A percentile compares a stretch with the other conserved stretches of the same genome.
Conservation (phyloP, 2,329 filamentous ascomycete species). For the Fusarium vanettenii region DNA sequence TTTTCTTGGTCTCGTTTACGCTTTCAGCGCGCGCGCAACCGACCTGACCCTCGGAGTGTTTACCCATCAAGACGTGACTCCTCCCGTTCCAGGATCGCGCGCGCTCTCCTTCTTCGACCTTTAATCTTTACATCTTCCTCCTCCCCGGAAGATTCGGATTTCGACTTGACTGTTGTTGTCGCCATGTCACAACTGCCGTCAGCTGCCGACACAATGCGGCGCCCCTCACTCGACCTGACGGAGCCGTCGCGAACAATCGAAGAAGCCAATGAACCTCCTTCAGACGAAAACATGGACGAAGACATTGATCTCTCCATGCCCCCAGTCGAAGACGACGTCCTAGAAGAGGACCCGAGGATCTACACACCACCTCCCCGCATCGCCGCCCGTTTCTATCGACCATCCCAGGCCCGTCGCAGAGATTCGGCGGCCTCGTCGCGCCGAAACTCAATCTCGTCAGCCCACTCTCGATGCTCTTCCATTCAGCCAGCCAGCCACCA, state of each 20-base stretch:
- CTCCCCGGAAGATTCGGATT: background rate
- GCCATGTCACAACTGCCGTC: constrained; percentile 34
- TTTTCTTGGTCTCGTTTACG: constrained; percentile 12
- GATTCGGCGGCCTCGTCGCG: constrained; percentile 83
- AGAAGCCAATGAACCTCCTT: constrained; percentile 47
- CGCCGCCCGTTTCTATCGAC: constrained; percentile 81
- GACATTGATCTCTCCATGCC: constrained; percentile 54
- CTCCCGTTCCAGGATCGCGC: constrained; percentile 1
- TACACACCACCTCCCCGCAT: constrained; percentile 79
- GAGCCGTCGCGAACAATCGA: constrained; percentile 56
- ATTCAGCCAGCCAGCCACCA: constrained; percentile 63
- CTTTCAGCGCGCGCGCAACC: constrained; percentile 15
- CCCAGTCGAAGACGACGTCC: constrained; percentile 49
- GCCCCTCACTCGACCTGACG: constrained; percentile 54
- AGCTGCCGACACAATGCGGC: constrained; percentile 54
- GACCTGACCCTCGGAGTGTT: constrained; percentile 9
- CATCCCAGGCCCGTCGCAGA: constrained; percentile 74
- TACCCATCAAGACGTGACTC: constrained; percentile 5
- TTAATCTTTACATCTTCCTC: background rate
- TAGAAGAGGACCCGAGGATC: constrained; percentile 50
- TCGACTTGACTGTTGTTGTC: background rate
- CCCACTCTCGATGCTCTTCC: constrained; percentile 76
- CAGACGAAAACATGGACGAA: constrained; percentile 46
- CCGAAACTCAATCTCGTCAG: constrained; percentile 82
- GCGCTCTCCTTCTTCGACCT: constrained; percentile 1